Percentiles rank a stretch among this genome's conserved stretches.
These are phyloP conservation scores for Metarhizium sp. DNA, from an alignment of 2,329 filamentous ascomycete species.

Conservation along the genomic window DNA sequence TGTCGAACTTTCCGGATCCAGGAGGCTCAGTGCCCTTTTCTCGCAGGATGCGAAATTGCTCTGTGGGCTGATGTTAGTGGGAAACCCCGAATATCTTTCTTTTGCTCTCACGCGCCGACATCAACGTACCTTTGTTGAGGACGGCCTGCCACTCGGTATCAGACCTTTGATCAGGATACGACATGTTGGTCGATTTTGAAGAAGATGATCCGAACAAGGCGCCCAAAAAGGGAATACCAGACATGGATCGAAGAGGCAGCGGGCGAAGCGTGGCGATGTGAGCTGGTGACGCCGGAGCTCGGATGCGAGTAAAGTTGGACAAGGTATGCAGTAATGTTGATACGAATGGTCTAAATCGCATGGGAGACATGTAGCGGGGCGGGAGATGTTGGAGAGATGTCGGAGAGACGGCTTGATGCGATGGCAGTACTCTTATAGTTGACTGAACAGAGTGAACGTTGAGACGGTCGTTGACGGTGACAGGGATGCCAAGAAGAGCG, in stretches of 20 bases:
- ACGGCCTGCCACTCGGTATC: slow-evolving; percentile 86
- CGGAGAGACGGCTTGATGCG: slow-evolving; percentile 1
- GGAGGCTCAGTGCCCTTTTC: slow-evolving; percentile 85
- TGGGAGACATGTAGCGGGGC: slow-evolving; percentile 18
- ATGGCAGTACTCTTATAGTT: neutral
- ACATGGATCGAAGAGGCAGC: slow-evolving; percentile 48
- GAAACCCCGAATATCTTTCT: neutral
- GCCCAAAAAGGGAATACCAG: slow-evolving; percentile 68
- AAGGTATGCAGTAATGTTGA: slow-evolving; percentile 38
- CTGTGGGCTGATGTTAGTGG: slow-evolving; percentile 34
- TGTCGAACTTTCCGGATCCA: slow-evolving; percentile 75
- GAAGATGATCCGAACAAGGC: slow-evolving; percentile 62
- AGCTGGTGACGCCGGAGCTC: slow-evolving; percentile 12
- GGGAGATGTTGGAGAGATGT: neutral
- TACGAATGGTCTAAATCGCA: slow-evolving; percentile 41
- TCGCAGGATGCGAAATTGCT: slow-evolving; percentile 91
- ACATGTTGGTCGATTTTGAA: slow-evolving; percentile 48
- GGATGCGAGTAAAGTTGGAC: slow-evolving; percentile 30
- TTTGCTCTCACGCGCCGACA: neutral
- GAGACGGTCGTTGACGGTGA: neutral
- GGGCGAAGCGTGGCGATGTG: slow-evolving; percentile 16
- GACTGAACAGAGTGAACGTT: neutral
- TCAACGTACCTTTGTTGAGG: slow-evolving; percentile 45
- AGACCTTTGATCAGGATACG: slow-evolving; percentile 71
- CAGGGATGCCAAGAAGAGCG: neutral